Evolutionary conservation across 208 protist species (phyloP).

Genomic region (Wallacemonas sp.): DNA sequence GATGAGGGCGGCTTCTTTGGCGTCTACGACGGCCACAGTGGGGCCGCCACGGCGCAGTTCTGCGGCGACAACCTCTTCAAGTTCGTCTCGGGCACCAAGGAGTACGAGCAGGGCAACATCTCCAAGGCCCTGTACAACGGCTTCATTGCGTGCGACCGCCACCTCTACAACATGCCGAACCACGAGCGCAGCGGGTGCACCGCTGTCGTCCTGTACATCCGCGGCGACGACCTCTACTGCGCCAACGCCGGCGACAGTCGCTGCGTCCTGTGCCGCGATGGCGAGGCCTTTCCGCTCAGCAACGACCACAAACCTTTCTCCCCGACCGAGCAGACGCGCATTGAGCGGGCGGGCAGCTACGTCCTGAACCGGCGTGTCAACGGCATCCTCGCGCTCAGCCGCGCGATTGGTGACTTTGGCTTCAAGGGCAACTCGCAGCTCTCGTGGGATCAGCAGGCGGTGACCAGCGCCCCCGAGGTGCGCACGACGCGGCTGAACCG

Average conservation of each 20-base stretch:
- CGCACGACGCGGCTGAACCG: constrained; percentile 60
- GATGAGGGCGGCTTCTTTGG: constrained; percentile 87
- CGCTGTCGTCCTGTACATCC: constrained; percentile 80
- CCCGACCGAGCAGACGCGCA: constrained; percentile 76
- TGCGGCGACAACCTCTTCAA: constrained; percentile 80
- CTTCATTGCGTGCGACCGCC: constrained; percentile 85
- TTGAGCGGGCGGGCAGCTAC: constrained; percentile 91
- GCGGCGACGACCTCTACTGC: constrained; percentile 77
- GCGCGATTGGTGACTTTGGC: constrained; percentile 94
- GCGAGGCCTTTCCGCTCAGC: constrained; percentile 87
- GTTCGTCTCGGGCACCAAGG: constrained; percentile 63
- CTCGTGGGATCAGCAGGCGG: constrained; percentile 89
- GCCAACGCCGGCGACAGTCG: constrained; percentile 95
- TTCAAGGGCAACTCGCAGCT: constrained; percentile 91
- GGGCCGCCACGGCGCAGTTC: constrained; percentile 65
- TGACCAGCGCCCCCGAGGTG: constrained; percentile 89
- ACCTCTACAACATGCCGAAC: constrained; percentile 48
- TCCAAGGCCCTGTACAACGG: constrained; percentile 80
- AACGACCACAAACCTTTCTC: constrained; percentile 94
- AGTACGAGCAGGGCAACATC: constrained; percentile 62
- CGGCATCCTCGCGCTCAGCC: constrained; percentile 93
- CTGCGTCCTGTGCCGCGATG: constrained; percentile 85
- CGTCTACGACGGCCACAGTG: constrained; percentile 93
- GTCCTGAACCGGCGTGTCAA: constrained; percentile 93
- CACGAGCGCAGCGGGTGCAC: constrained; percentile 88